phyloP scores from a whole-genome alignment of 768 basidiomycete genomes.

The Podaxis rugospora region DNA sequence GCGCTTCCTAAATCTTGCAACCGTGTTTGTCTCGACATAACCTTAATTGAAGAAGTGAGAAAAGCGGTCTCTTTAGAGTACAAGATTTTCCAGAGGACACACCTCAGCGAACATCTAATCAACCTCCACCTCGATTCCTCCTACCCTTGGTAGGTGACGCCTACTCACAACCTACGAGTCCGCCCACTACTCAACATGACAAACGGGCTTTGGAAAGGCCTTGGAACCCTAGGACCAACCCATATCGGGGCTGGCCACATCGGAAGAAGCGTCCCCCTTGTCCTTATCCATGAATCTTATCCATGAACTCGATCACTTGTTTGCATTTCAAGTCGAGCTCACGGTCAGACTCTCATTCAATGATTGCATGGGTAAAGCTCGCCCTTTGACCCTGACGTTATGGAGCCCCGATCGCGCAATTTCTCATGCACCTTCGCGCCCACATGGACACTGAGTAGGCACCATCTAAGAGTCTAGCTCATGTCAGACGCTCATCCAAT shows the following conservation, averaged over 20 bases:
- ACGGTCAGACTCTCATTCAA: background rate
- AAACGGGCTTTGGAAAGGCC: too few relatives aligned
- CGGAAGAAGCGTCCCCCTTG: background rate
- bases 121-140: too few relatives aligned
- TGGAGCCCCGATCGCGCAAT: background rate
- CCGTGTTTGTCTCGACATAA: background rate
- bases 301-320: background rate
- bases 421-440: background rate
- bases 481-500: too few relatives aligned
- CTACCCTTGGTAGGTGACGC: too few relatives aligned
- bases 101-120: background rate
- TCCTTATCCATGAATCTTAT: background rate
- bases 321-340: background rate
- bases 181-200: too few relatives aligned
- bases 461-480: background rate
- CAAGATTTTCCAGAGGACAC: background rate
- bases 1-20: background rate
- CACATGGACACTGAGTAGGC: background rate
- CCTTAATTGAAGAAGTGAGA: background rate
- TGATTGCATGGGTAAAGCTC: background rate
- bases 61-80: background rate
- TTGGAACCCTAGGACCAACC: too few relatives aligned
- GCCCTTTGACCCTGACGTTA: background rate
- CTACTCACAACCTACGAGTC: too few relatives aligned
- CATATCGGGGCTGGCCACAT: background rate